phyloP scores from a whole-genome alignment of 208 protist species.

The Acanthamoeba culbertsoni region DNA sequence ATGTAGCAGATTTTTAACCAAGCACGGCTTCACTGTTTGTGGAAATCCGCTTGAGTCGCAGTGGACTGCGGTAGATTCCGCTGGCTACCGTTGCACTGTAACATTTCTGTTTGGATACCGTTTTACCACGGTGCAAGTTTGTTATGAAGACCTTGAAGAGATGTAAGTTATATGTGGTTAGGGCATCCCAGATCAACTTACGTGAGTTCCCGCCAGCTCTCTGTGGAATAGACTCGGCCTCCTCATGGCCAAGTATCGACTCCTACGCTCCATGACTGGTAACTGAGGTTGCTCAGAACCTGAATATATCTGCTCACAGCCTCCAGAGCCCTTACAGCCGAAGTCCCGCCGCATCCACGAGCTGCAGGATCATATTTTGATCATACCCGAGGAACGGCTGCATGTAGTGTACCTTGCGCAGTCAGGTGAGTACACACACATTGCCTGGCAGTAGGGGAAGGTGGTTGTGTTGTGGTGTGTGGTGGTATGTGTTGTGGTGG shows the following conservation, averaged over 20 bases:
- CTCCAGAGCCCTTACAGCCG: neutral
- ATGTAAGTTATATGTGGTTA: neutral
- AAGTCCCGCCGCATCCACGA: neutral
- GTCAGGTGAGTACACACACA: neutral
- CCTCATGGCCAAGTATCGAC: neutral
- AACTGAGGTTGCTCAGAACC: neutral
- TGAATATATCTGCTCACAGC: neutral
- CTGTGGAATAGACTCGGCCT: neutral
- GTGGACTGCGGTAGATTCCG: neutral
- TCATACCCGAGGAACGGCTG: neutral
- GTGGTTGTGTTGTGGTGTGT: neutral
- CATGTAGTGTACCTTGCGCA: neutral
- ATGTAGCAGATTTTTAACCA: neutral
- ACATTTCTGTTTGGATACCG: neutral
- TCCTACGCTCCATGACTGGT: neutral
- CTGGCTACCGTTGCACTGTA: neutral
- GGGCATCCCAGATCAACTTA: neutral
- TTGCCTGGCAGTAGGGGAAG: too few species aligned
- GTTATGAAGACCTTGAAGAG: neutral
- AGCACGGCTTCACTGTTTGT: neutral
- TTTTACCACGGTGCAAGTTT: neutral
- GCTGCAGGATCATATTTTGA: neutral
- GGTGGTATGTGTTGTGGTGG: too few species aligned
- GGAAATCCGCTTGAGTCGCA: too few species aligned
- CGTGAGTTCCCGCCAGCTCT: neutral